Evolutionary conservation across 2,329 filamentous ascomycete species (phyloP), one percentile per base, ranked within the genome.

Genomic region (Leptodontidium sp.): DNA sequence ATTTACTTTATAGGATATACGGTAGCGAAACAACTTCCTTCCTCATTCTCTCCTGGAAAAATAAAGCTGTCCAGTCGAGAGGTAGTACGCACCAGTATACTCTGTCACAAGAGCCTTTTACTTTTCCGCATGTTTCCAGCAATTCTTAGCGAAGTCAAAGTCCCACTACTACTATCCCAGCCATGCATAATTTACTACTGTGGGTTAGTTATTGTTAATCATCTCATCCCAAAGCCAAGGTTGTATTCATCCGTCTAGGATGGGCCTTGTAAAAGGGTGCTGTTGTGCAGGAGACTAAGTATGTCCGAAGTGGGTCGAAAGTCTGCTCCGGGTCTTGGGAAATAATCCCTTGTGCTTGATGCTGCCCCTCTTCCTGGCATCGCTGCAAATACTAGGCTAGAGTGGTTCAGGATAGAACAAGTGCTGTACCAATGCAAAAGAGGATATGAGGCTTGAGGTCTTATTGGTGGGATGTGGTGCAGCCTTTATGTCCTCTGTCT

Each of bases 181-280:
- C 21, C 21, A 21, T 21, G 21, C 21, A 21, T 21, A 21, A 21
- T 21, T 21, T 21, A 21, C 21, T 21, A 21, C 21, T 21, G 21
- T 21, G 21, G 21, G 21, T 21, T 21, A 21, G 21, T 21, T 21
- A 21, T 21, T 21, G 21, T 21, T 21, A 21, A 21, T 21, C 21
- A 21, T 21, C 21, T 21, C 40, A 45, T 53, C 50, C 50, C 50
- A 53, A 17, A 53, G 26, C 50, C 50, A 53, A 53, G 50, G 50
- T 53, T 53, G 50, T 26, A 53, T 53, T 53, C 50, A 53, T 53
- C 50, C 50, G 26, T 53, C 50, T 53, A 14, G 50, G 50, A 53
- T 53, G 26, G 14, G 26, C 50, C 50, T 53, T 53, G 50, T 14
- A 53, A 26, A 52, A 32, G 26, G 50, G 32, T 53, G 12, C 50